phyloP scores from a whole-genome alignment of 2,329 filamentous ascomycete genomes.

The Alternaria triticina region DNA sequence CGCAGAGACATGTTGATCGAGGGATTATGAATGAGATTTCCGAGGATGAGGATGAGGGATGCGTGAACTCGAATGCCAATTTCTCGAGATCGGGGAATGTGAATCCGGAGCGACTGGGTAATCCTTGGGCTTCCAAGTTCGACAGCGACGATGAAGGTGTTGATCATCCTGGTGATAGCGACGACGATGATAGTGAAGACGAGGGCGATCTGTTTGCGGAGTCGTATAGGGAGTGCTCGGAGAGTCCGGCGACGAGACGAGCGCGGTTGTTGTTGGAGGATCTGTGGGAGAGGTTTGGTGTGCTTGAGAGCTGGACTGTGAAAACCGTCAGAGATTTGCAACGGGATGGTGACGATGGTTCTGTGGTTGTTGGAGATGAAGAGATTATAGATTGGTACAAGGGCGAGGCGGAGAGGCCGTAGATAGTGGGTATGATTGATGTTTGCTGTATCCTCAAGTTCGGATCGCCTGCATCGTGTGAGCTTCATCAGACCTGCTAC shows the following conservation, averaged over 20 bases:
- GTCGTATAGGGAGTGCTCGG: not conserved
- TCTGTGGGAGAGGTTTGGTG: not conserved
- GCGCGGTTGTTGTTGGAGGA: not conserved
- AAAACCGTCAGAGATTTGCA: not conserved
- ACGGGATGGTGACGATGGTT: not conserved
- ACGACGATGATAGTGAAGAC: not conserved
- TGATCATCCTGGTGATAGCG: not conserved
- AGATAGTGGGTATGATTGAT: not conserved
- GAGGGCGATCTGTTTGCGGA: not conserved
- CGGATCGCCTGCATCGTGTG: fast-evolving
- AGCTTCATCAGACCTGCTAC: not conserved
- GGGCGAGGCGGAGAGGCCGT: not conserved
- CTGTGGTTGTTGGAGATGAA: not conserved
- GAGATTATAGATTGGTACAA: not conserved
- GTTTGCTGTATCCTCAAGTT: not conserved
- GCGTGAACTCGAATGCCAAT: not conserved
- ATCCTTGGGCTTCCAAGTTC: not conserved
- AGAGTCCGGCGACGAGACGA: not conserved
- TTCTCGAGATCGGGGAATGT: not conserved
- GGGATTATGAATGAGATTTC: not conserved
- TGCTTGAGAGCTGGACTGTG: not conserved
- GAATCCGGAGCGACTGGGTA: not conserved
- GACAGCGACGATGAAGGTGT: not conserved
- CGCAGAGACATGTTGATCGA: not conserved
- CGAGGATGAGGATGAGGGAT: not conserved